Evolutionary conservation across 106 monocot species (phyloP).

Genomic region (Dioscorea zingiberensis): DNA sequence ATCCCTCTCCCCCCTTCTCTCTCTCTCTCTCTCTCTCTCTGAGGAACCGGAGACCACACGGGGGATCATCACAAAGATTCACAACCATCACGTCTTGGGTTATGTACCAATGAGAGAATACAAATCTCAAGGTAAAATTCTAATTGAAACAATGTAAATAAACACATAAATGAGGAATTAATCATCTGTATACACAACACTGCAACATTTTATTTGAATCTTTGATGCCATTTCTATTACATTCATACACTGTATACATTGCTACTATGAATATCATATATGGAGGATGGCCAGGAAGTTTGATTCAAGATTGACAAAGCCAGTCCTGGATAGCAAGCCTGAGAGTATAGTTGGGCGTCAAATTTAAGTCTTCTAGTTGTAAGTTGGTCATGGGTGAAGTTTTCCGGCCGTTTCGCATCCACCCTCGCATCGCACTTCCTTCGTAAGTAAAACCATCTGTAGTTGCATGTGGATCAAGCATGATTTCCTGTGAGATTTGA

Average conservation of each 20-base stretch:
- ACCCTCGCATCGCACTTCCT: slow-evolving; percentile 46
- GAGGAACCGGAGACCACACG: too few species aligned
- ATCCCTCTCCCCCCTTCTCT: slow-evolving; percentile 38
- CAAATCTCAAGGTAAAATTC: too few species aligned
- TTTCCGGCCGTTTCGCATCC: slow-evolving; percentile 55
- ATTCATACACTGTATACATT: neutral
- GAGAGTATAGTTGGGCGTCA: slow-evolving; percentile 70
- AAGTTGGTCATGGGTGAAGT: slow-evolving; percentile 89
- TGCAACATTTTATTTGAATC: too few species aligned
- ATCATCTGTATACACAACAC: too few species aligned
- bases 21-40: too few species aligned
- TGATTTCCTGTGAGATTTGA: slow-evolving; percentile 54
- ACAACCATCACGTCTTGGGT: too few species aligned
- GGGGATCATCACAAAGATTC: too few species aligned
- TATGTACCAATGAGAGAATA: too few species aligned
- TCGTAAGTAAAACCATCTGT: slow-evolving; percentile 88
- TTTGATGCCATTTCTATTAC: too few species aligned
- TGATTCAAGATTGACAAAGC: slow-evolving; percentile 31
- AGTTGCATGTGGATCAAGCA: slow-evolving; percentile 74
- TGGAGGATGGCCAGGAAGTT: neutral
- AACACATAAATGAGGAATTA: too few species aligned
- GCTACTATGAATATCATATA: neutral
- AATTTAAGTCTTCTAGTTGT: slow-evolving; percentile 45
- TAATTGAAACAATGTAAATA: too few species aligned
- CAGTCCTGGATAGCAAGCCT: slow-evolving; percentile 74